Evolutionary conservation across 2,329 filamentous ascomycete species (phyloP).

Genomic region (Phaeosphaeriaceae sp.): DNA sequence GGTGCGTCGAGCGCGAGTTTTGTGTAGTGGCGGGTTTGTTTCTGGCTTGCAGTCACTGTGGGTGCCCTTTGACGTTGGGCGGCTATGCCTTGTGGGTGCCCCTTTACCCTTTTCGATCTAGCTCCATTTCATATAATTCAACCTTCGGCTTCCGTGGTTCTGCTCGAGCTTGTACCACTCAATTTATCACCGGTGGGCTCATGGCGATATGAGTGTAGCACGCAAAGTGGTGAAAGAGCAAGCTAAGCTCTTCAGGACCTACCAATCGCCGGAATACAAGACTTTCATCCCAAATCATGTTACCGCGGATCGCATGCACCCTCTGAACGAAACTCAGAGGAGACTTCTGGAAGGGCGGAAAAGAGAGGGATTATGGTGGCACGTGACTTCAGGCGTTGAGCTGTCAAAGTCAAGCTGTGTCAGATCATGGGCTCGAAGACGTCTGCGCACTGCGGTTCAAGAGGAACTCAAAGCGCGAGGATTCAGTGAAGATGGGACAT

Average conservation of each 20-base stretch:
- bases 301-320: conserved; percentile 31
- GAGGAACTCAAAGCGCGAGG: conserved; percentile 38
- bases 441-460: conserved; percentile 39
- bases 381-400: conserved; percentile 29
- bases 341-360: conserved; percentile 27
- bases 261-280: conserved; percentile 32
- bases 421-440: conserved; percentile 38
- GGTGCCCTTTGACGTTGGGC: conserved; percentile 18
- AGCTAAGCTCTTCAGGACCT: conserved; percentile 29
- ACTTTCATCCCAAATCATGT: conserved; percentile 33
- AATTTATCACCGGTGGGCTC: not conserved
- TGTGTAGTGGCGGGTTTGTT: conserved; percentile 25
- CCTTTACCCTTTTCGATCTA: conserved; percentile 10
- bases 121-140: not conserved
- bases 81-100: not conserved
- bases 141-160: not conserved
- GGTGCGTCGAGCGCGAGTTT: conserved; percentile 11
- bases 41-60: conserved; percentile 19
- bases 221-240: conserved; percentile 20
- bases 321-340: conserved; percentile 29
- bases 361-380: conserved; percentile 43
- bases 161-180: not conserved
- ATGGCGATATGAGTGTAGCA: conserved; percentile 27
- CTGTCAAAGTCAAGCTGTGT: conserved; percentile 43
- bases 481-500: conserved; percentile 36